Evolutionary conservation across 176 grass and related monocot genomes (phyloP), one percentile per base, ranked within the genome.

Genomic region (Dactylis glomerata): DNA sequence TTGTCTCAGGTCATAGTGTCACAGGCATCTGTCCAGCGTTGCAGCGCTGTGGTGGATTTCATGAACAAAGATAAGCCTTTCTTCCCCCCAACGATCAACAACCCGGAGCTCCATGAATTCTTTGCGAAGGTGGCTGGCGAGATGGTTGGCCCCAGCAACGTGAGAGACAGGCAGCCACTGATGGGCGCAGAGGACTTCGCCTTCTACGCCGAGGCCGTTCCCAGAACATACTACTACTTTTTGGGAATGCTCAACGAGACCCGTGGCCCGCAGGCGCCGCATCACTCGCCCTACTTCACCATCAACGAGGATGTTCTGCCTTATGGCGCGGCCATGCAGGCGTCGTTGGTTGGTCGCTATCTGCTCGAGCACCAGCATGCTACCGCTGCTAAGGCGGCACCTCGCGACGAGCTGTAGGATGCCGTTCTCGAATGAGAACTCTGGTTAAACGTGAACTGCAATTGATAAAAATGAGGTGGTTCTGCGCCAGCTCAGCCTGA

Each of bases 21-120:
- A 65, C 95, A 97, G 88, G 95, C 95, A 54, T 95, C 90, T 16
- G 95, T 97, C 34, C 95, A 95, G 67, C 92, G 95, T 54, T 97
- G 95, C 91, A 93, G 80, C 6, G 95, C 92, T 22, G 86, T 67
- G 13, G 92, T 93, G 50, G 77, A 93, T 64, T 97, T 97, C 65
- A 57, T 97, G 13, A 12, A 20, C 13, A 66, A 88, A 71, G 75
- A 83, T 13, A 79, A 49, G 20, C 88, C 91, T 55, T 90, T 95
- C 85, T 97, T 92, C 51, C 92, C 95, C 17, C 81, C 88, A 12
- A 97, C 95, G 26, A 89, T 71, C 56, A 97, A 97, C 61, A 84
- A 52, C 22, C 45, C 88, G 4, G 87, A 59, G 46, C 91, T 97
- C 34, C 92, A 97, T 3, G 56, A 87, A 55, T 84, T 89, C 71